These are phyloP conservation scores for Rhinocladiella similis DNA, from an alignment of 2,329 filamentous ascomycete species.

Conservation along the genomic window DNA sequence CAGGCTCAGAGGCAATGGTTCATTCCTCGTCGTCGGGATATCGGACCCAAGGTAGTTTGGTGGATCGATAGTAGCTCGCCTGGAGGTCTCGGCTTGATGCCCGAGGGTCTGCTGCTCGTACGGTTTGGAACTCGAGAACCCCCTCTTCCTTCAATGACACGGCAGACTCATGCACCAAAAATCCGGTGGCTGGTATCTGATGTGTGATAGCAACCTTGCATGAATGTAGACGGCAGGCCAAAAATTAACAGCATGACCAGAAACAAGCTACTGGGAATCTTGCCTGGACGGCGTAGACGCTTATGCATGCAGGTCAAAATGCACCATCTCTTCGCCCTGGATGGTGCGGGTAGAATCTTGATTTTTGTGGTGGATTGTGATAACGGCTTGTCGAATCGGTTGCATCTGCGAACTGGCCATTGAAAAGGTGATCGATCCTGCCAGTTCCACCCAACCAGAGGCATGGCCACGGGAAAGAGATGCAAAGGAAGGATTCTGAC, in stretches of 20 bases:
- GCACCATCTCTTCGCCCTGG: slow-evolving; percentile 1
- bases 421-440: neutral
- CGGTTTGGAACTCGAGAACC: neutral
- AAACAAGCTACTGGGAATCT: too few species aligned
- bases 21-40: too few species aligned
- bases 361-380: neutral
- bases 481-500: neutral
- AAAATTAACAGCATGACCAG: neutral
- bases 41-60: too few species aligned
- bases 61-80: too few species aligned
- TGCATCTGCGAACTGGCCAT: neutral
- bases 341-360: slow-evolving; percentile 3
- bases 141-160: neutral
- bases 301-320: slow-evolving; percentile 9
- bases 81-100: too few species aligned
- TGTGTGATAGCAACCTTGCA: neutral
- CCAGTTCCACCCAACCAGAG: neutral
- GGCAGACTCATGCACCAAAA: neutral
- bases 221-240: neutral
- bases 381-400: neutral
- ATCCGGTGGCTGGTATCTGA: neutral
- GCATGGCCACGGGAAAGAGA: neutral
- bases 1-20: too few species aligned
- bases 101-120: too few species aligned
- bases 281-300: neutral